Percentiles rank a stretch among this genome's conserved stretches.
Conservation (phyloP, 2,329 filamentous ascomycete genomes). For the Trichoderma sp. region DNA sequence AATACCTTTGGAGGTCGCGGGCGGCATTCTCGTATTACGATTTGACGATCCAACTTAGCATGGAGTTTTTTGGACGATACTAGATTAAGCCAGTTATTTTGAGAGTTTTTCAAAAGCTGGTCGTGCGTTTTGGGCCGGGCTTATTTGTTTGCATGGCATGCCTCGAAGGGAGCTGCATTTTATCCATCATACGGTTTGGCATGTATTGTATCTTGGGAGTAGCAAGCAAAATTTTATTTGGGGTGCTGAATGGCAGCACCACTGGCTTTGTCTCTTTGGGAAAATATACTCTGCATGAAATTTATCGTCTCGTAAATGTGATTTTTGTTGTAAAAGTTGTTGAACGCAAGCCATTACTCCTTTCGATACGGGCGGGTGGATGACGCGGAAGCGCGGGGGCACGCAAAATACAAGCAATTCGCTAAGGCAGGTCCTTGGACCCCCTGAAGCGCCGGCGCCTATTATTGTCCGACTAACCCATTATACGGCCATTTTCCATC, state of each 20-base stretch:
- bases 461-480: background rate
- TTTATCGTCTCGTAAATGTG: background rate
- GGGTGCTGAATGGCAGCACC: background rate
- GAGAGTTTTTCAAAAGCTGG: background rate
- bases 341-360: background rate
- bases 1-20: constrained; percentile 1
- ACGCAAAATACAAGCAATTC: constrained; percentile 13
- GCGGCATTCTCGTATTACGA: constrained; percentile 18
- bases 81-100: background rate
- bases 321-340: background rate
- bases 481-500: background rate
- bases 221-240: background rate
- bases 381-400: constrained; percentile 16
- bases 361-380: background rate
- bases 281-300: background rate
- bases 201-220: constrained; percentile 4
- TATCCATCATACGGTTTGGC: background rate
- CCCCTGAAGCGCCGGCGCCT: background rate
- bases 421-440: constrained; percentile 14
- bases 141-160: background rate
- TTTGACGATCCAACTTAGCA: constrained; percentile 25
- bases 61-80: constrained; percentile 22
- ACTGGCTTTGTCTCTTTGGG: background rate
- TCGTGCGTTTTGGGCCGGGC: constrained; percentile 2
- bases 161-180: background rate